Percentiles rank a stretch among this genome's conserved stretches.
phyloP scores from a whole-genome alignment of 106 monocot genomes.

The Acorus calamus region DNA sequence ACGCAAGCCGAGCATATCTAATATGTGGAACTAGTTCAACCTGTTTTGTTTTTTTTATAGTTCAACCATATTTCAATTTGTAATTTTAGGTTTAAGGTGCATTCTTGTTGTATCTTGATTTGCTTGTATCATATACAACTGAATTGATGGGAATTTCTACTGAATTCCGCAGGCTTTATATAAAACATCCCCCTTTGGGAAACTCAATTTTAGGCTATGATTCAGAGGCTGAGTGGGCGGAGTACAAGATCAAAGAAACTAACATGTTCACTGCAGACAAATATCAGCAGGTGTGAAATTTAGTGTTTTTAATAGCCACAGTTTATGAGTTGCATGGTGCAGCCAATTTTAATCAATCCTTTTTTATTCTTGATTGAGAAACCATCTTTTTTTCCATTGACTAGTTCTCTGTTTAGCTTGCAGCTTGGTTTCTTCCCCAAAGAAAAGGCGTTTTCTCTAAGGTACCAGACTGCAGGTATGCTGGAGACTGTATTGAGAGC shows the following conservation, averaged over 20 bases:
- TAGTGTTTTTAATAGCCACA: no score
- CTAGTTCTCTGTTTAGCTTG: slow-evolving; percentile 25
- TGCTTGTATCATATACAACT: no score
- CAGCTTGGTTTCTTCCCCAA: slow-evolving; percentile 91
- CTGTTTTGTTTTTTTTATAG: no score
- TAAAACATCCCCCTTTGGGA: slow-evolving; percentile 65
- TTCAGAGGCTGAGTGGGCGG: slow-evolving; percentile 69
- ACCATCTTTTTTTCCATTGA: slow-evolving; percentile 2
- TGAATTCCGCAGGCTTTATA: slow-evolving; percentile 52
- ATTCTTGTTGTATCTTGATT: no score
- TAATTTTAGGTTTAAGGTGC: no score
- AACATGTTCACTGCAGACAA: slow-evolving; percentile 94
- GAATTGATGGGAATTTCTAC: background rate
- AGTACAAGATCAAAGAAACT: slow-evolving; percentile 99
- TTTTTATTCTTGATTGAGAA: slow-evolving; percentile 1
- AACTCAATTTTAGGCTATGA: slow-evolving; percentile 46
- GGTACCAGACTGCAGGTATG: slow-evolving; percentile 98
- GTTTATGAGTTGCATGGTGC: no score
- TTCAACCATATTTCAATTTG: no score
- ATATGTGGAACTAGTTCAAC: no score
- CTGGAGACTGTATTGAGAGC: slow-evolving; percentile 77
- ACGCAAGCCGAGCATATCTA: no score
- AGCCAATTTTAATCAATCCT: background rate
- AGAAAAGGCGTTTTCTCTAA: slow-evolving; percentile 81
- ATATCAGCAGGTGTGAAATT: slow-evolving; percentile 75